Evolutionary conservation across 352 stramenopile species (phyloP).

Genomic region (Pythium phragmiticola): DNA sequence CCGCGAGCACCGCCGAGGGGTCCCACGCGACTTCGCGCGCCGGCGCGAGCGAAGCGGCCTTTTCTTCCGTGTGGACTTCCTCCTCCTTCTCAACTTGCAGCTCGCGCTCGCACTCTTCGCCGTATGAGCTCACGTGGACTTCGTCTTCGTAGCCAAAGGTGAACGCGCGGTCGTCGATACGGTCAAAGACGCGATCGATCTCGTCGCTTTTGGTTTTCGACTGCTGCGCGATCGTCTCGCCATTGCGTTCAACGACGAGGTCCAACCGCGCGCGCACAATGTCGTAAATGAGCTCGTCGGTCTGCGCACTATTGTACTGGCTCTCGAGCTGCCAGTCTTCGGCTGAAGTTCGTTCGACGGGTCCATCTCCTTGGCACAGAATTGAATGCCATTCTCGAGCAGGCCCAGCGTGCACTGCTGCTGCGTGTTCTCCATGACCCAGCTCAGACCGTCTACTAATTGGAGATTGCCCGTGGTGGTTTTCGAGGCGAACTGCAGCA

Average conservation of each 20-base stretch:
- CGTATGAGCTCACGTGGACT: slow-evolving; percentile 40
- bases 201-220: neutral
- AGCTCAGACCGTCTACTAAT: slow-evolving; percentile 51
- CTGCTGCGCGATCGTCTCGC: neutral
- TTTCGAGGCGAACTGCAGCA: slow-evolving; percentile 14
- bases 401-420: slow-evolving; percentile 56
- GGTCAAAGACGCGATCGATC: slow-evolving; percentile 18
- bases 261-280: slow-evolving; percentile 29
- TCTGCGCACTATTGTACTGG: slow-evolving; percentile 35
- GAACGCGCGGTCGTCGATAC: slow-evolving; percentile 16
- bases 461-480: neutral
- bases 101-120: slow-evolving; percentile 53
- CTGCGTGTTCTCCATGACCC: slow-evolving; percentile 87
- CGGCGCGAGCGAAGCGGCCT: slow-evolving; percentile 16
- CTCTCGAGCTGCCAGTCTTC: slow-evolving; percentile 51
- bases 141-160: slow-evolving; percentile 37
- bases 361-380: slow-evolving; percentile 31
- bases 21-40: slow-evolving; percentile 31
- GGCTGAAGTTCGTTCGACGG: slow-evolving; percentile 18
- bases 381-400: slow-evolving; percentile 76
- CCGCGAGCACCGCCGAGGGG: slow-evolving; percentile 11
- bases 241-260: slow-evolving; percentile 10
- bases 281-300: slow-evolving; percentile 32
- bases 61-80: slow-evolving; percentile 36
- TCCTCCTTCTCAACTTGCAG: slow-evolving; percentile 53